Evolutionary conservation across 2,329 filamentous ascomycete genomes (phyloP).

Genomic region (Penicillium corylophilum): DNA sequence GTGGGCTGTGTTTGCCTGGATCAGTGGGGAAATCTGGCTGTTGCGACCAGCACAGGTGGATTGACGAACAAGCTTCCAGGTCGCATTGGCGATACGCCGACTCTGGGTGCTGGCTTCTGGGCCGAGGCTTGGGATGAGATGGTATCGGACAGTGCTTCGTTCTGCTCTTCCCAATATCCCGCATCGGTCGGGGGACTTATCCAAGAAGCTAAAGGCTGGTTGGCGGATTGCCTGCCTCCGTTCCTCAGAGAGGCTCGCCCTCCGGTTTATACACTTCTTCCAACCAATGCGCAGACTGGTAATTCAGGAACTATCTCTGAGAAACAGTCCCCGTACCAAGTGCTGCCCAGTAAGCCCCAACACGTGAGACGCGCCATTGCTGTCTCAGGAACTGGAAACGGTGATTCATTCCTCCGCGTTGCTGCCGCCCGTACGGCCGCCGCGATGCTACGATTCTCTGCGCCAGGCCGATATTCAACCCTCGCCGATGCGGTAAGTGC

Average conservation of each 20-base stretch:
- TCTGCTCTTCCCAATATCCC: background rate
- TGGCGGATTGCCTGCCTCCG: constrained; percentile 18
- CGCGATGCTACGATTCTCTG: constrained; percentile 67
- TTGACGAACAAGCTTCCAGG: constrained; percentile 87
- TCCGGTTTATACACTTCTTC: constrained; percentile 4
- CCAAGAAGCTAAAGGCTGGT: constrained; percentile 2
- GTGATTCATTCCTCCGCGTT: constrained; percentile 78
- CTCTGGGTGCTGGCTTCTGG: constrained; percentile 83
- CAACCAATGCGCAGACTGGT: constrained; percentile 3
- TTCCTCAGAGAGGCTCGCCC: background rate
- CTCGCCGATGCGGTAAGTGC: constrained; percentile 60
- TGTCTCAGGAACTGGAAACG: constrained; percentile 80
- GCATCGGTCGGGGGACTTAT: background rate
- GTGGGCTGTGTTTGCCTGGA: constrained; percentile 82
- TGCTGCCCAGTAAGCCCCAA: background rate
- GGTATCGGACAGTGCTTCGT: background rate
- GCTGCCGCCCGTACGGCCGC: constrained; percentile 70
- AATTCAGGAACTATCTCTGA: constrained; percentile 4
- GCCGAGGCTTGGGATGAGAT: constrained; percentile 71
- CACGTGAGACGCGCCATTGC: constrained; percentile 47
- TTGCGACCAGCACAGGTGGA: constrained; percentile 68
- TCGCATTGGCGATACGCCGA: constrained; percentile 81
- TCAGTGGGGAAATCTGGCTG: constrained; percentile 68
- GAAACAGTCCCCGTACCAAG: background rate
- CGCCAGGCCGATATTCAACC: constrained; percentile 38